phyloP scores from a whole-genome alignment of 345 rosid genomes.

The Orychophragmus violaceus region DNA sequence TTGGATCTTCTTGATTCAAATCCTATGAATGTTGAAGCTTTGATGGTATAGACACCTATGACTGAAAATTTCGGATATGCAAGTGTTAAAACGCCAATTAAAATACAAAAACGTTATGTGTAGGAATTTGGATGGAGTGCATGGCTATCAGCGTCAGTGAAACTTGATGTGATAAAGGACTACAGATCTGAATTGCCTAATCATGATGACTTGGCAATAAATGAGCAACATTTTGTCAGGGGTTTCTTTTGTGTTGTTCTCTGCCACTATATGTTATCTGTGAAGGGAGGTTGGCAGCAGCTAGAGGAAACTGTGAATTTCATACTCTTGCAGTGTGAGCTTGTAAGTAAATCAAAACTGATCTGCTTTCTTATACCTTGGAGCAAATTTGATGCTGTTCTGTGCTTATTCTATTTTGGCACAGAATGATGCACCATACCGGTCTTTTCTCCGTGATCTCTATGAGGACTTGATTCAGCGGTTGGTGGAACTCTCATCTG shows the following conservation, averaged over 20 bases:
- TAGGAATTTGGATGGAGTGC: constrained; percentile 97
- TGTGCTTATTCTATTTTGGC: constrained; percentile 15
- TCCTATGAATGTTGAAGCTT: constrained; percentile 80
- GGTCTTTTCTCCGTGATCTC: constrained; percentile 66
- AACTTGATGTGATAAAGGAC: constrained; percentile 63
- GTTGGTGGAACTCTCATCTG: constrained; percentile 65
- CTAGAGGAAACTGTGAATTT: constrained; percentile 88
- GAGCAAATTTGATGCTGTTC: constrained; percentile 7
- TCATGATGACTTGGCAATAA: constrained; percentile 37
- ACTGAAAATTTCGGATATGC: neutral
- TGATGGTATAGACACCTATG: constrained; percentile 54
- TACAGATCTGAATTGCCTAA: constrained; percentile 40
- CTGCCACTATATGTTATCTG: constrained; percentile 64
- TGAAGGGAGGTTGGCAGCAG: constrained; percentile 98
- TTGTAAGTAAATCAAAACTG: constrained; percentile 42
- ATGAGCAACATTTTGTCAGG: constrained; percentile 63
- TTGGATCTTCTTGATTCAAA: constrained; percentile 83
- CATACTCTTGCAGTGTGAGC: constrained; percentile 54
- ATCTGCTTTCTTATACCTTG: neutral
- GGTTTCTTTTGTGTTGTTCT: constrained; percentile 73
- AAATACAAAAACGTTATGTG: constrained; percentile 20
- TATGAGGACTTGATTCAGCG: constrained; percentile 60
- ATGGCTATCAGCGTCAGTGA: constrained; percentile 64
- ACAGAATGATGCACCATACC: constrained; percentile 58
- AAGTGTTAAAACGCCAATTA: constrained; percentile 17